Conservation (phyloP, 306 rosid genomes). For the Rosa rugosa region DNA sequence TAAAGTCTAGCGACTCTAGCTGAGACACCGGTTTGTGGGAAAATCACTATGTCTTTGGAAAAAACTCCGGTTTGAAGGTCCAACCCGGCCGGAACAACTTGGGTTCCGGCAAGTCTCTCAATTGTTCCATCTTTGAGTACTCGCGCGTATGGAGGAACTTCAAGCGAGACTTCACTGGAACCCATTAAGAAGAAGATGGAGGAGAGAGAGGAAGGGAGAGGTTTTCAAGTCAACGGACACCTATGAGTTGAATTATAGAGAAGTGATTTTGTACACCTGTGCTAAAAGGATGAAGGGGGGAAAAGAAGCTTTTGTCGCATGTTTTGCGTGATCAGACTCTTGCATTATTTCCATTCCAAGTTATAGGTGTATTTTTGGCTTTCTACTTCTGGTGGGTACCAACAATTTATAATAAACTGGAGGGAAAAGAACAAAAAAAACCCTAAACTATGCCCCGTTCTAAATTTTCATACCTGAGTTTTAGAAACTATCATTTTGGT, state of each 20-base stretch:
- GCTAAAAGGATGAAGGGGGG: too few relatives aligned
- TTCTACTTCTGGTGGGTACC: background rate
- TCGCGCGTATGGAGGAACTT: slow-evolving; percentile 68
- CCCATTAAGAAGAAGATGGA: slow-evolving; percentile 24
- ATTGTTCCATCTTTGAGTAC: slow-evolving; percentile 57
- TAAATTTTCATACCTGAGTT: too few relatives aligned
- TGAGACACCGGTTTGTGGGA: slow-evolving; percentile 52
- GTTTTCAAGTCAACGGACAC: background rate
- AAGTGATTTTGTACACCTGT: too few relatives aligned
- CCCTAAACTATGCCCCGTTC: too few relatives aligned
- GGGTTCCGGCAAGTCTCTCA: slow-evolving; percentile 59
- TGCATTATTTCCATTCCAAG: background rate
- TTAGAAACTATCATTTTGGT: too few relatives aligned
- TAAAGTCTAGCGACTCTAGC: slow-evolving; percentile 73
- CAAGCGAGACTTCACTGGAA: slow-evolving; percentile 35
- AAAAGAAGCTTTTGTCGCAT: background rate
- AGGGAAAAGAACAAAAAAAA: too few relatives aligned
- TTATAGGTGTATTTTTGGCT: background rate
- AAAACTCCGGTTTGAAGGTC: slow-evolving; percentile 56
- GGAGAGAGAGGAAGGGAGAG: background rate
- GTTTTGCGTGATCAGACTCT: background rate
- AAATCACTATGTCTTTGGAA: slow-evolving; percentile 67
- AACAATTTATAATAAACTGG: background rate
- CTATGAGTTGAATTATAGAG: too few relatives aligned
- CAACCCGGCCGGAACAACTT: slow-evolving; percentile 46